Conservation (phyloP, 2,329 filamentous ascomycete genomes). For the Aspergillus ochraceoroseus region DNA sequence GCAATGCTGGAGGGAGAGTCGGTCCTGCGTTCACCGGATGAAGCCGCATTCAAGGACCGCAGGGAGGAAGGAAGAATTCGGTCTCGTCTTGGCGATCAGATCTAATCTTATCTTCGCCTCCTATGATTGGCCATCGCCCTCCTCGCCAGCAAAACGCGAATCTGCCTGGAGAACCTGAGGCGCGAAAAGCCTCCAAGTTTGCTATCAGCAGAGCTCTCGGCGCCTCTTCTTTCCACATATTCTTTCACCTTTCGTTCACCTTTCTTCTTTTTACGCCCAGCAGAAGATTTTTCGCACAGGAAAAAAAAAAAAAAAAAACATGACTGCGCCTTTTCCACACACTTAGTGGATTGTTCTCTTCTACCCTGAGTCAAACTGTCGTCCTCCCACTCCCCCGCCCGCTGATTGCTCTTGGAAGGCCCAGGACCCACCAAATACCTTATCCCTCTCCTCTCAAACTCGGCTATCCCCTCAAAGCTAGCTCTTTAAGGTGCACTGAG, state of each 20-base stretch:
- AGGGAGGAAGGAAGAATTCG: constrained; percentile 18
- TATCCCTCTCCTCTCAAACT: constrained; percentile 8
- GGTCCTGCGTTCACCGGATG: constrained; percentile 5
- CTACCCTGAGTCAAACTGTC: constrained; percentile 10
- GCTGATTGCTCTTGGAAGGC: constrained; percentile 7
- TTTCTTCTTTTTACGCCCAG: constrained; percentile 4
- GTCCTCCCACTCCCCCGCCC: constrained; percentile 13
- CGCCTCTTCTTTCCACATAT: constrained; percentile 10
- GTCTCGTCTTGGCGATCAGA: constrained; percentile 30
- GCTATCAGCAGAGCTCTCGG: constrained; percentile 7
- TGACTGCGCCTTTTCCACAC: constrained; percentile 18
- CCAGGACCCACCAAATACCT: constrained; percentile 19
- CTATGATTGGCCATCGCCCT: constrained; percentile 26
- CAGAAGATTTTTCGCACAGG: constrained; percentile 3
- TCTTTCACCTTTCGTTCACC: constrained; percentile 6
- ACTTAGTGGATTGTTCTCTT: constrained; percentile 20
- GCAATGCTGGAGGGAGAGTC: constrained; percentile 4
- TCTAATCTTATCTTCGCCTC: constrained; percentile 39
- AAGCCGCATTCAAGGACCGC: constrained; percentile 7
- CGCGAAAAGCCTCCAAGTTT: constrained; percentile 8
- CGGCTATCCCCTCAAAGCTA: constrained; percentile 4
- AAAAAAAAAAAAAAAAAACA: too few species aligned
- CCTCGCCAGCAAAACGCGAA: constrained; percentile 5
- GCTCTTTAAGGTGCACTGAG: constrained; percentile 11
- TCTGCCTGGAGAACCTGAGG: constrained; percentile 9